Conservation (phyloP, 2,329 filamentous ascomycete species). For the Botryotinia convoluta region DNA sequence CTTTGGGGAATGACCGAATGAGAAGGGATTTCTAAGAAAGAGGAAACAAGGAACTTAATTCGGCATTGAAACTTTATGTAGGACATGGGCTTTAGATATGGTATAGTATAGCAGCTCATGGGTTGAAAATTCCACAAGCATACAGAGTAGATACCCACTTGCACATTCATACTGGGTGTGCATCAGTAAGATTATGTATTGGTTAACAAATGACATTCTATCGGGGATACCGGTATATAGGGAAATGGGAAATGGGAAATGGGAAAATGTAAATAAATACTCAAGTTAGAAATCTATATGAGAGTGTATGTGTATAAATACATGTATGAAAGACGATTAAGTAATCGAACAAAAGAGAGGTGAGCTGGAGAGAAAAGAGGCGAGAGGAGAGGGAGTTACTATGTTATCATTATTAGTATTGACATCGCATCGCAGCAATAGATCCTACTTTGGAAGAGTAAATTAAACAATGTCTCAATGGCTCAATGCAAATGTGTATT, state of each 20-base stretch:
- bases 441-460: not conserved
- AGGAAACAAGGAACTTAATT: not conserved
- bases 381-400: not conserved
- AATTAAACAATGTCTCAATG: conserved; percentile 1
- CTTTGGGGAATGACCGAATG: not conserved
- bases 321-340: not conserved
- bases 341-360: not conserved
- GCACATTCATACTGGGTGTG: not conserved
- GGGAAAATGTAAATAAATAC: not conserved
- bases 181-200: not conserved
- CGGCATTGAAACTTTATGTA: not conserved
- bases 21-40: not conserved
- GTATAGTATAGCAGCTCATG: not conserved
- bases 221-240: no score
- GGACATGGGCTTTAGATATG: not conserved
- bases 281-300: not conserved
- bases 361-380: not conserved
- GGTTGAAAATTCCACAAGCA: not conserved
- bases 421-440: not conserved
- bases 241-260: not conserved
- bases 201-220: not conserved
- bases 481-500: not conserved
- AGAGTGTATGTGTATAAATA: not conserved
- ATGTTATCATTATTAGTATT: not conserved
- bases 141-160: not conserved